Evolutionary conservation across 768 basidiomycete species (phyloP).

Genomic region (Clavaria fumosa): DNA sequence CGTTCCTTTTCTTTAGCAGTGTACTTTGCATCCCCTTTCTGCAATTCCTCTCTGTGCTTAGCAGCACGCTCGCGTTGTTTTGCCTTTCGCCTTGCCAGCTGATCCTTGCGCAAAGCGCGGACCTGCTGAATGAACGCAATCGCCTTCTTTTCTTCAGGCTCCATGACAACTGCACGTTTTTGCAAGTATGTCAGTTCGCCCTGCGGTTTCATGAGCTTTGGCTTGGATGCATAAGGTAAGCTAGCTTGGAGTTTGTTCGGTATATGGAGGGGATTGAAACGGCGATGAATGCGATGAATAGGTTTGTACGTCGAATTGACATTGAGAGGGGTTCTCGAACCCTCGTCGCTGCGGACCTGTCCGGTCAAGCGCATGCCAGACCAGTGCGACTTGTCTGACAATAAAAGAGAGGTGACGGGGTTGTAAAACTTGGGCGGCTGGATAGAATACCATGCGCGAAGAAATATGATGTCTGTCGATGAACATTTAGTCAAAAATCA

Average conservation of each 20-base stretch:
- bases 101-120: constrained; percentile 79
- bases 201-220: constrained; percentile 68
- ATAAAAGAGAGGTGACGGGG: constrained; percentile 81
- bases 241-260: constrained; percentile 82
- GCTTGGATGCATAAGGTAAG: constrained; percentile 87
- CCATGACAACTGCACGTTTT: constrained; percentile 88
- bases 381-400: constrained; percentile 76
- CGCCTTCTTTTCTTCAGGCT: constrained; percentile 90
- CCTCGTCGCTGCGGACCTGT: constrained; percentile 76
- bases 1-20: constrained; percentile 61
- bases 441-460: constrained; percentile 93
- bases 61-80: constrained; percentile 74
- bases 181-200: constrained; percentile 72
- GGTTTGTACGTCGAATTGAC: constrained; percentile 82
- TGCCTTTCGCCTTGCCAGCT: constrained; percentile 59
- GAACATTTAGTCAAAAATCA: constrained; percentile 1
- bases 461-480: constrained; percentile 79
- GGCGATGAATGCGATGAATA: constrained; percentile 62
- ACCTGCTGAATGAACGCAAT: constrained; percentile 88
- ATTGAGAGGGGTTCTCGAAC: constrained; percentile 62
- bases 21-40: constrained; percentile 48
- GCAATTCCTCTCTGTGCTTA: constrained; percentile 54
- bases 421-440: constrained; percentile 94
- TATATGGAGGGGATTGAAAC: constrained; percentile 83
- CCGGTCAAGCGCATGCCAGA: constrained; percentile 93